Evolutionary conservation across 169 alveolate genomes (phyloP), one percentile per base, ranked within the genome.

Genomic region (Eimeria praecox): DNA sequence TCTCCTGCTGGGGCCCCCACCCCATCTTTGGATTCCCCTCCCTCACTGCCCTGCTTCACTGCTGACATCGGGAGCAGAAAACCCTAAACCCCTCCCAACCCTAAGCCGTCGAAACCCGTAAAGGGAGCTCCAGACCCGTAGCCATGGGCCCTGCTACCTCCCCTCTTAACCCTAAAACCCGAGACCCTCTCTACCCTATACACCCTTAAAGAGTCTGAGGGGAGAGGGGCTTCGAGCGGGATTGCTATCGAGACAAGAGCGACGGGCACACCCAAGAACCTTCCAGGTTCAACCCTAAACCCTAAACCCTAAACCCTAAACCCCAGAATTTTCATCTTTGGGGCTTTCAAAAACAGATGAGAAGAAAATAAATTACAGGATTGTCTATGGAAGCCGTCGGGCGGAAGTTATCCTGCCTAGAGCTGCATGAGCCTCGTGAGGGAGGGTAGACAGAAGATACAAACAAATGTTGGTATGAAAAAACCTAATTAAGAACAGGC

Each of bases 11-110:
- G 62, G 42, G 80, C 14, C n/a, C 46, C n/a, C 93, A 54, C 80
- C 93, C 40, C 38, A n/a, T 54, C 93, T 54, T 62, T 54, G 80
- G 80, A 30, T 10, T 40, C 75, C 93, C 80, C 77, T 33, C 59
- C 80, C 2, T 59, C 93, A 59, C 24, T 40, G 62, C 46, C 82
- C 59, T 40, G 40, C 62, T 38, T 86, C 40, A 62, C 59, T 27
- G 59, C 80, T 64, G 77, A 86, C 77, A 86, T 82, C 16, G 71
- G 75, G 90, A n/a, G 64, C 46, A 40, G 64, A n/a, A 82, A 30
- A 82, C 75, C 73, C 73, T 49, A 82, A 33, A 30, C 71, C 90
- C 69, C 54, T 1, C 46, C 27, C 82, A 71, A 30, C 82, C 52
- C 33, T 35, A 71, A 30, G 52, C 30, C 78, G 78, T 30, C 49